Base-by-base conservation (phyloP, 306 rosid genomes). In the Dryas drummondii region DNA sequence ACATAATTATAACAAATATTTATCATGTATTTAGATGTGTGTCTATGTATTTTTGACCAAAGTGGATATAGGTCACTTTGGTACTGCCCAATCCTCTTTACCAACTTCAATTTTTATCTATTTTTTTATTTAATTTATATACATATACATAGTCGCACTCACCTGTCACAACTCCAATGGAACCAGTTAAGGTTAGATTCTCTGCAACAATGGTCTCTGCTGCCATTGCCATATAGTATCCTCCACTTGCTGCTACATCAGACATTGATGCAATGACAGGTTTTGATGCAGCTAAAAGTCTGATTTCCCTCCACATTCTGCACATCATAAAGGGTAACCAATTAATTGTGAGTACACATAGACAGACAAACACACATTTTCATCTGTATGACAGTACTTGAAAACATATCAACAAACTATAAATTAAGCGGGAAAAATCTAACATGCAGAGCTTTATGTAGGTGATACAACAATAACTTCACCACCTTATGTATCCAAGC, bases 221-320 rank as follows among this genome's bases (percentile, higher is more conserved):
- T 76, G 92, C 99, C 99, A 94, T 94, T 65, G 97, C 99, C 96
- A 91, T 90, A 80, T 92, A 91, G 87, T 92, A 94, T 65, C 99
- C 97, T 74, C 99, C 99, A 83, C 99, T 94, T 76, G 97, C 97
- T 56, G 99, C 96, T 75, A 92, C 87, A 87, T 94, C 97, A 75
- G 97, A 89, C 99, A 92, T 94, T 61, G 99, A 94, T 72, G 99
- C 91, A 78, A 94, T 64, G 63, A 94, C 99, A 57, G 99, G 99
- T 84, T 90, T 92, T 80, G 96, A 78, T 77, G 81, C 91, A 81
- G 99, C 99, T 88, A 94, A 74, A 84, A 92, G 92, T 82, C 87
- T 88, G 86, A 94, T 94, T 87, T 94, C 97, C 78, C 97, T 92
- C 99, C 99, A 94, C 96, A 94, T 91, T 84, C 99, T 94, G 87